Conservation (phyloP, 2,329 filamentous ascomycete genomes). For the Rhinocladiella similis region DNA sequence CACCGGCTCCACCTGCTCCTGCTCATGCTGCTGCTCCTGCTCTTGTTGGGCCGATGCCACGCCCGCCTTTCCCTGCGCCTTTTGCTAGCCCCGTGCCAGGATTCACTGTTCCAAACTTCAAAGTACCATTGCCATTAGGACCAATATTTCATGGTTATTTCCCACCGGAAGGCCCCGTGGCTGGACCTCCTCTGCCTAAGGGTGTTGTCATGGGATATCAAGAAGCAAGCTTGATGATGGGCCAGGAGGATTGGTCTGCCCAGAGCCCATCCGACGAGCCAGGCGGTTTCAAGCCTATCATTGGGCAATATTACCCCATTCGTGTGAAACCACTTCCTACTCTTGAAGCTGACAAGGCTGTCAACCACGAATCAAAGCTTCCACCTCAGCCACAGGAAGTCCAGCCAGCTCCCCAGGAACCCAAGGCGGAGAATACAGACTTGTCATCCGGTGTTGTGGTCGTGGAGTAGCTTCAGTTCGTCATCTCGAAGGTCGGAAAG, state of each 20-base stretch:
- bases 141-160: too few relatives aligned
- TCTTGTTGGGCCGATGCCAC: neutral
- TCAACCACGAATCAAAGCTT: neutral
- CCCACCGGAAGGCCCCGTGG: neutral
- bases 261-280: too few relatives aligned
- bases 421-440: neutral
- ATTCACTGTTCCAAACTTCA: neutral
- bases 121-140: too few relatives aligned
- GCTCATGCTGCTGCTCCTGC: neutral
- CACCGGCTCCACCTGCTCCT: neutral
- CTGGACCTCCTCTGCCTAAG: neutral
- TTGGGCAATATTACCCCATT: neutral
- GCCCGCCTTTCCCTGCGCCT: neutral
- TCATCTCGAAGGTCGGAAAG: neutral
- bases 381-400: slow-evolving; percentile 1
- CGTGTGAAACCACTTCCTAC: neutral
- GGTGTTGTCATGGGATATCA: neutral
- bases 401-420: neutral
- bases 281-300: neutral
- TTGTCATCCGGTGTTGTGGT: neutral
- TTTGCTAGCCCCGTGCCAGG: slow-evolving; percentile 1
- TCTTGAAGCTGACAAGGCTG: neutral
- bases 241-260: too few relatives aligned
- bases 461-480: neutral
- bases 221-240: neutral